Conservation (phyloP, 169 alveolate species). For the Plasmodium gonderi region DNA sequence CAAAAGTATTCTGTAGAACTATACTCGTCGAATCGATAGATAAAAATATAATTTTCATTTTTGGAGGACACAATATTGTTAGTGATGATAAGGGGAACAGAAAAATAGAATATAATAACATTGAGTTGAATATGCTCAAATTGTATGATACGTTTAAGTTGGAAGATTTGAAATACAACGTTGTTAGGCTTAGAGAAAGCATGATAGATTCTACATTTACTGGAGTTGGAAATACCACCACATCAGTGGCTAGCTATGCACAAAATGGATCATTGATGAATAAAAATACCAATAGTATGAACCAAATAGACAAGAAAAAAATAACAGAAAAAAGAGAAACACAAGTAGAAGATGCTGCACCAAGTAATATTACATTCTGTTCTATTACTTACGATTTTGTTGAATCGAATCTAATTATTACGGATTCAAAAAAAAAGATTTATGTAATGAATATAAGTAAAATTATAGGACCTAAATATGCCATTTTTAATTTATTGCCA, state of each 20-base stretch:
- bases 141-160: conserved; percentile 58
- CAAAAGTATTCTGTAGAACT: conserved; percentile 52
- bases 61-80: conserved; percentile 60
- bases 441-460: conserved; percentile 56
- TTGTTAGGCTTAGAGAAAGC: conserved; percentile 1
- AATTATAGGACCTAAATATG: conserved; percentile 69
- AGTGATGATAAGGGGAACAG: conserved; percentile 71
- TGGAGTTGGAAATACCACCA: not conserved
- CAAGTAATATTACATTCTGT: conserved; percentile 15
- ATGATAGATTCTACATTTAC: not conserved
- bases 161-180: conserved; percentile 46
- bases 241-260: not conserved
- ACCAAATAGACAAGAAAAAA: not conserved
- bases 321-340: not conserved
- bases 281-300: not conserved
- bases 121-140: conserved; percentile 49
- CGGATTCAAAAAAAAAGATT: conserved; percentile 32
- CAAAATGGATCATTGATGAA: not conserved
- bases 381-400: conserved; percentile 60
- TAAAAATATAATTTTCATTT: conserved; percentile 57
- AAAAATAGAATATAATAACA: conserved; percentile 31
- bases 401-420: conserved; percentile 38
- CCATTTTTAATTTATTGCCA: conserved; percentile 44
- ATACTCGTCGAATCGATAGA: conserved; percentile 55
- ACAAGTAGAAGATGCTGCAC: not conserved